These are phyloP conservation scores for Acer yangbiense DNA, from an alignment of 345 rosid genomes.

Conservation along the genomic window DNA sequence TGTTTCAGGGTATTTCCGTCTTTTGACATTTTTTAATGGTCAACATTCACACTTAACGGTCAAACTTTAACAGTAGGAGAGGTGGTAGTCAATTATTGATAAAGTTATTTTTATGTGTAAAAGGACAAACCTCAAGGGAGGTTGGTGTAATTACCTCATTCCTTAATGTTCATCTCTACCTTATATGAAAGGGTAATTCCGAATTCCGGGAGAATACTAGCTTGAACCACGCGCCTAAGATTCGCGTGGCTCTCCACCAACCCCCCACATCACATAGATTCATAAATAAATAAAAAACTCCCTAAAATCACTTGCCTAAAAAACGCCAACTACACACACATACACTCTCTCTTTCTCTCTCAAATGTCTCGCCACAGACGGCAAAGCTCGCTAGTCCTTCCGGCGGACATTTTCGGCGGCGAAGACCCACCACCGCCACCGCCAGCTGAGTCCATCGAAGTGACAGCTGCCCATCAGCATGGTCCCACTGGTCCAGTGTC, in stretches of 20 bases:
- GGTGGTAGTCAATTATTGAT: too few relatives aligned
- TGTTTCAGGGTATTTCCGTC: too few relatives aligned
- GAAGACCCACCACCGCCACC: conserved; percentile 15
- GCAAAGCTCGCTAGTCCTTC: conserved; percentile 41
- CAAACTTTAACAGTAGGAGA: too few relatives aligned
- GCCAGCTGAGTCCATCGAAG: not conserved
- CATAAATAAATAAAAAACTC: not conserved
- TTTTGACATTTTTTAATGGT: too few relatives aligned
- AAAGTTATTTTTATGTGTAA: too few relatives aligned
- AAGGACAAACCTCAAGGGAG: too few relatives aligned
- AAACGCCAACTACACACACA: not conserved
- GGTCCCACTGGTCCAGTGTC: not conserved
- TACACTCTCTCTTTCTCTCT: not conserved
- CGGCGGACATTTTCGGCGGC: conserved; percentile 34
- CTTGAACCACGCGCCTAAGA: not conserved
- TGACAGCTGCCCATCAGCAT: not conserved
- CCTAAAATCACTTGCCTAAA: not conserved
- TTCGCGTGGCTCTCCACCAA: not conserved
- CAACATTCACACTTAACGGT: too few relatives aligned
- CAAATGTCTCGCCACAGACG: conserved; percentile 52
- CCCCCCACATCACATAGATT: not conserved
- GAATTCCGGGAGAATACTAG: not conserved
- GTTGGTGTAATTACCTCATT: too few relatives aligned
- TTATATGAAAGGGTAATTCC: not conserved
- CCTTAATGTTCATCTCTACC: too few relatives aligned